Percentiles rank a stretch among this genome's conserved stretches.
These are phyloP conservation scores for Pseudisothecium myosuroides DNA, from an alignment of 225 moss, liverwort and hornwort species.

Conservation along the genomic window DNA sequence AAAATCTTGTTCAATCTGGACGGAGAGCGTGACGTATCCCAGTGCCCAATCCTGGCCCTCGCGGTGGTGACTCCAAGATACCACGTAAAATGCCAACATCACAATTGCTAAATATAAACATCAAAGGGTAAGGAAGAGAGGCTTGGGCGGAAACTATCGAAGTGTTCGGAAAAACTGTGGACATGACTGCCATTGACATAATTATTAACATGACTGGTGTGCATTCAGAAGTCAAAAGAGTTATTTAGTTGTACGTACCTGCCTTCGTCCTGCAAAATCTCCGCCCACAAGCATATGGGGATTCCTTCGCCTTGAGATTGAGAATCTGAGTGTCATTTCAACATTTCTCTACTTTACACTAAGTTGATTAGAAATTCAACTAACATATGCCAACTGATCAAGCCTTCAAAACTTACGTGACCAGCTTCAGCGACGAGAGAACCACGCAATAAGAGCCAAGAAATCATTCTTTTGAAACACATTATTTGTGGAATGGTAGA, in stretches of 20 bases:
- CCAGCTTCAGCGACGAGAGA: neutral
- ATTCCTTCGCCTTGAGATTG: neutral
- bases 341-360: neutral
- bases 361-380: neutral
- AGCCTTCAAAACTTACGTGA: neutral
- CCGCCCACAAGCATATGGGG: neutral
- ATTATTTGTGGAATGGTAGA: neutral
- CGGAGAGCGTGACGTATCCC: neutral
- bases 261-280: neutral
- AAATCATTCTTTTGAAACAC: neutral
- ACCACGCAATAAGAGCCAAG: neutral
- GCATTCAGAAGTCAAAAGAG: neutral
- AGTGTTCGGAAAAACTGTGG: no score
- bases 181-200: neutral
- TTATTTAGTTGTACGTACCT: neutral
- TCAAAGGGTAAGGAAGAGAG: neutral
- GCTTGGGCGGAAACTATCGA: neutral
- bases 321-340: neutral
- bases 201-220: neutral
- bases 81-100: neutral
- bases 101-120: neutral
- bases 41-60: neutral
- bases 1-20: neutral
- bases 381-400: neutral
- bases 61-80: neutral